These are phyloP conservation scores for Emmonsiellopsis sp. DNA, from an alignment of 2,329 filamentous ascomycete genomes.

Conservation along the genomic window DNA sequence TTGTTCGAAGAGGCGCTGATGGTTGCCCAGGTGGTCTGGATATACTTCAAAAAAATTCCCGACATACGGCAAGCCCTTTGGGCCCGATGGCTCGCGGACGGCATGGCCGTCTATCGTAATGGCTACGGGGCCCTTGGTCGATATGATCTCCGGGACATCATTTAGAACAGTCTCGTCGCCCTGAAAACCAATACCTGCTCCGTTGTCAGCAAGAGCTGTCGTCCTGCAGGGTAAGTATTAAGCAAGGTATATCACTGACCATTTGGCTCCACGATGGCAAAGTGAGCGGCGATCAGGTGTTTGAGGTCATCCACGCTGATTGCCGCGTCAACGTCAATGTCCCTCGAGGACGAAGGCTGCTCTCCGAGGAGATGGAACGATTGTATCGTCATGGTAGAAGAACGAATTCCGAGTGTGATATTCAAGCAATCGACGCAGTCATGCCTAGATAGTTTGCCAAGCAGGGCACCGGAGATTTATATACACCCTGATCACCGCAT, in stretches of 20 bases:
- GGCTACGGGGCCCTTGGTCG: conserved; percentile 7
- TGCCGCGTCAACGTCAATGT: not conserved
- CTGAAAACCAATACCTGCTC: not conserved
- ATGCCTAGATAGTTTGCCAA: too few relatives aligned
- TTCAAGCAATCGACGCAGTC: too few relatives aligned
- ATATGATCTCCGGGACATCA: not conserved
- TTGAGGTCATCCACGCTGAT: not conserved
- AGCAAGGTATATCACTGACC: not conserved
- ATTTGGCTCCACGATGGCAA: not conserved
- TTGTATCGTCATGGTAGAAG: not conserved
- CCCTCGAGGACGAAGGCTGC: not conserved
- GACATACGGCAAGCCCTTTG: conserved; percentile 28
- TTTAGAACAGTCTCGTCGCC: not conserved
- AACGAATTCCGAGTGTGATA: not conserved
- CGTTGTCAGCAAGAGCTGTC: not conserved
- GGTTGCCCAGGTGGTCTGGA: conserved; percentile 51
- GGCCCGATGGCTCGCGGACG: conserved; percentile 19
- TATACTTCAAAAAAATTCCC: conserved; percentile 49
- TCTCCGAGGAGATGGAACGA: not conserved
- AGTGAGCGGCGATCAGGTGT: not conserved
- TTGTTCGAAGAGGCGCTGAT: conserved; percentile 45
- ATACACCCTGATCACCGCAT: too few relatives aligned
- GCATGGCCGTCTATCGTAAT: conserved; percentile 23
- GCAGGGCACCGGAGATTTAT: too few relatives aligned
- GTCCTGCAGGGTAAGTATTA: too few relatives aligned